These are phyloP conservation scores for Cladosporium velox DNA, from an alignment of 2,329 filamentous ascomycete species.

Conservation along the genomic window DNA sequence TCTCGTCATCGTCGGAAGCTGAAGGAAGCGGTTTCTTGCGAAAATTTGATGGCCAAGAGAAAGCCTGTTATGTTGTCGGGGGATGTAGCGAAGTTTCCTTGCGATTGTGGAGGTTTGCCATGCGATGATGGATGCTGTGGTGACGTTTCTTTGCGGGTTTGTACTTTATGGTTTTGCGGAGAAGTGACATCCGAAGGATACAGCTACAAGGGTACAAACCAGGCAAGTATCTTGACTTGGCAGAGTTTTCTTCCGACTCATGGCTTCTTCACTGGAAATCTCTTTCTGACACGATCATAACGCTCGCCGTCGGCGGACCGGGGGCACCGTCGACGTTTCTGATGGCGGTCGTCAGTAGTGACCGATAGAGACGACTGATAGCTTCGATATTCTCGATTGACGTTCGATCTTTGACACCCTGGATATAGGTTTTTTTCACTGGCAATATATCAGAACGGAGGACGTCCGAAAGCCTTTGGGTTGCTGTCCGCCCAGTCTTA, in stretches of 20 bases:
- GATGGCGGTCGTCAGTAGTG: not conserved
- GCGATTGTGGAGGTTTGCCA: not conserved
- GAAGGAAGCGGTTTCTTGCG: not conserved
- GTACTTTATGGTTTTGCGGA: constrained; percentile 1
- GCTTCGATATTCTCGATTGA: not conserved
- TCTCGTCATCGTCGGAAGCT: not conserved
- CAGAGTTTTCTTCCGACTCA: not conserved
- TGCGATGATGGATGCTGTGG: not conserved
- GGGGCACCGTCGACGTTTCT: not conserved
- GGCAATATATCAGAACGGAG: not conserved
- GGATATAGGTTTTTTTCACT: not conserved
- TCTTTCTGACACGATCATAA: not conserved
- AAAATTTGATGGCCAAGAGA: not conserved
- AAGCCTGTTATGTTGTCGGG: not conserved
- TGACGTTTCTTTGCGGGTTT: not conserved
- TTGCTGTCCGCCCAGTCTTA: not conserved
- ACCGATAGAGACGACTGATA: not conserved
- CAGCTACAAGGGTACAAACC: not conserved
- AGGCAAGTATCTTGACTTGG: not conserved
- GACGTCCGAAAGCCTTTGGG: not conserved
- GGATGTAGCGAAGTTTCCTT: not conserved
- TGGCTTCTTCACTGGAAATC: not conserved
- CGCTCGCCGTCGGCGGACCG: not conserved
- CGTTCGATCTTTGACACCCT: not conserved
- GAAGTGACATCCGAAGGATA: not conserved